Evolutionary conservation across 345 rosid genomes (phyloP).

Genomic region (Pelargonium nanum): DNA sequence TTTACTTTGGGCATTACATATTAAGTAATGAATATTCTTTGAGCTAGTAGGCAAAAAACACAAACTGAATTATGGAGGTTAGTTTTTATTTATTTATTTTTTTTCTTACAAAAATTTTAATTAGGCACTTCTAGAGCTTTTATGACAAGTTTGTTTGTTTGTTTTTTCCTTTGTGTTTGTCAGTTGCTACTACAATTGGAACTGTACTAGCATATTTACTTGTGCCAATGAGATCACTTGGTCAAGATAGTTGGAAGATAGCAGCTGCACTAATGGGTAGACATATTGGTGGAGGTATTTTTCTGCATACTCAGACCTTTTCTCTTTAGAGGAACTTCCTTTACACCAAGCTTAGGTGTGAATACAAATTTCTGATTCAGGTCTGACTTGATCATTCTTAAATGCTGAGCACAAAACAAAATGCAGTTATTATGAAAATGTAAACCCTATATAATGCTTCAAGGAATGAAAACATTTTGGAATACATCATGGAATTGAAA

Average conservation of each 20-base stretch:
- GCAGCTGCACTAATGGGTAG: conserved; percentile 96
- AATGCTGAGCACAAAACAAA: neutral
- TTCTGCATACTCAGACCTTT: conserved; percentile 1
- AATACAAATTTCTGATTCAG: neutral
- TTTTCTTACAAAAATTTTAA: neutral
- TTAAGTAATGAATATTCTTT: neutral
- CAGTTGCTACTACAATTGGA: conserved; percentile 76
- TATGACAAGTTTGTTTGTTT: neutral
- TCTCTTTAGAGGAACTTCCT: conserved; percentile 4
- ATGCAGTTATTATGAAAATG: neutral
- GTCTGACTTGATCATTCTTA: neutral
- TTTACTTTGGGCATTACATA: neutral
- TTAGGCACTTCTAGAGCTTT: neutral
- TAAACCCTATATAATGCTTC: neutral
- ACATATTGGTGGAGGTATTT: conserved; percentile 79
- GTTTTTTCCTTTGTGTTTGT: conserved; percentile 5
- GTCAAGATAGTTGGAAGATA: conserved; percentile 80
- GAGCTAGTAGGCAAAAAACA: neutral
- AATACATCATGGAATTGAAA: neutral
- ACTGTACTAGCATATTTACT: conserved; percentile 55
- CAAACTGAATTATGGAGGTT: neutral
- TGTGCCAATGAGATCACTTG: conserved; percentile 85
- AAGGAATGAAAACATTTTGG: neutral
- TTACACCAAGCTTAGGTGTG: neutral
- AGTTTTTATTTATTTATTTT: neutral